Evolutionary conservation across 768 basidiomycete genomes (phyloP).

Genomic region (Lactifluus piperatus): DNA sequence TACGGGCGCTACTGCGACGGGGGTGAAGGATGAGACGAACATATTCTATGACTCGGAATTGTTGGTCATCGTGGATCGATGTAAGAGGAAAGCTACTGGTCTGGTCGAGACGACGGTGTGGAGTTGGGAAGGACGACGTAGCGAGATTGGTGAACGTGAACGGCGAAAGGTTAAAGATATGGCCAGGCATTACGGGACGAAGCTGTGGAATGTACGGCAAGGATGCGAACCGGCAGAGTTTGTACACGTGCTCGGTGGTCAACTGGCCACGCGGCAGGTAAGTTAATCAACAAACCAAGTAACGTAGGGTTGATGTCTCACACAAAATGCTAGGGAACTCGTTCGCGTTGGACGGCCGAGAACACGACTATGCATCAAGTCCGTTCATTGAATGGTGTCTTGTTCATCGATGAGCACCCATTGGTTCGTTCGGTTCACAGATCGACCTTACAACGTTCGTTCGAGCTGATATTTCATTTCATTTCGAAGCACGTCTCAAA

Average conservation of each 20-base stretch:
- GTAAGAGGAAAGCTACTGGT: conserved; percentile 54
- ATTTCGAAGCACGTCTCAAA: conserved; percentile 54
- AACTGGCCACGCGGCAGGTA: conserved; percentile 69
- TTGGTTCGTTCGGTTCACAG: conserved; percentile 36
- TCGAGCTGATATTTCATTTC: not conserved
- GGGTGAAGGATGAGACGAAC: conserved; percentile 37
- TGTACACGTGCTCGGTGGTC: conserved; percentile 56
- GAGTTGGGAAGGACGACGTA: conserved; percentile 63
- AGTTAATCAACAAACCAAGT: conserved; percentile 23
- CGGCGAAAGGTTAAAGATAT: conserved; percentile 61
- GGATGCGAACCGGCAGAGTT: conserved; percentile 56
- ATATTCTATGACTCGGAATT: conserved; percentile 72
- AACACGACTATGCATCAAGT: conserved; percentile 80
- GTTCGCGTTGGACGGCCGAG: conserved; percentile 67
- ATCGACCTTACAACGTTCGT: not conserved
- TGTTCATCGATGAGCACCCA: conserved; percentile 66
- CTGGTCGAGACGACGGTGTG: conserved; percentile 64
- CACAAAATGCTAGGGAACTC: too few species aligned
- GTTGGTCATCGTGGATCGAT: conserved; percentile 58
- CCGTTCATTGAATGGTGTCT: conserved; percentile 39
- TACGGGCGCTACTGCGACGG: conserved; percentile 38
- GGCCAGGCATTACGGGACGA: conserved; percentile 62
- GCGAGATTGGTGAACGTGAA: conserved; percentile 48
- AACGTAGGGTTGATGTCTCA: not conserved
- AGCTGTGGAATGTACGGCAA: conserved; percentile 40